Conservation (phyloP, 2,329 filamentous ascomycete species). For the Scopulariopsis brevicaulis region DNA sequence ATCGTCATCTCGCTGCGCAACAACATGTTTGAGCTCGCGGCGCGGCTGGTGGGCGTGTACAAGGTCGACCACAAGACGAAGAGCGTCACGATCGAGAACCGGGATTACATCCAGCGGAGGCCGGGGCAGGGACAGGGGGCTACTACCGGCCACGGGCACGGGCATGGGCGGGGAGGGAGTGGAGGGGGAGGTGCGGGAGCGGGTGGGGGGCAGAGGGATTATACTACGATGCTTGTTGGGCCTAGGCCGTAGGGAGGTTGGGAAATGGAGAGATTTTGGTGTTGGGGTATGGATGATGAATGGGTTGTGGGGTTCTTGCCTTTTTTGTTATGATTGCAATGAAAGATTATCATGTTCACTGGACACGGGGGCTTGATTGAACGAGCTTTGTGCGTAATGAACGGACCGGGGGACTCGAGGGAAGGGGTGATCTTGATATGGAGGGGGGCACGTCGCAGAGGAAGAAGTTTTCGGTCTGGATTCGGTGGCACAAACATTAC, state of each 20-base stretch:
- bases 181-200: no score
- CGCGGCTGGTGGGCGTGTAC: slow-evolving; percentile 90
- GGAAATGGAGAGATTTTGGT: background rate
- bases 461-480: background rate
- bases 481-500: background rate
- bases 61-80: slow-evolving; percentile 99
- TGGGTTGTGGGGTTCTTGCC: background rate
- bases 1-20: slow-evolving; percentile 96
- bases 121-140: background rate
- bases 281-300: background rate
- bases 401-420: background rate
- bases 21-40: slow-evolving; percentile 99
- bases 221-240: slow-evolving; percentile 4
- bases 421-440: background rate
- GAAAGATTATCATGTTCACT: background rate
- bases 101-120: slow-evolving; percentile 51
- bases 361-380: background rate
- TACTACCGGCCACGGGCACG: background rate
- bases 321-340: slow-evolving; percentile 1
- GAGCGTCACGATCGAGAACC: slow-evolving; percentile 81
- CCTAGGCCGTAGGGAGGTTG: background rate
- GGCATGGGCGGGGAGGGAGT: background rate
- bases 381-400: background rate
- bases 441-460: no score
- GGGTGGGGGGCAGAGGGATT: background rate